These are phyloP conservation scores for Gonium pectorale DNA, from an alignment of 139 green algal genomes.

Conservation along the genomic window DNA sequence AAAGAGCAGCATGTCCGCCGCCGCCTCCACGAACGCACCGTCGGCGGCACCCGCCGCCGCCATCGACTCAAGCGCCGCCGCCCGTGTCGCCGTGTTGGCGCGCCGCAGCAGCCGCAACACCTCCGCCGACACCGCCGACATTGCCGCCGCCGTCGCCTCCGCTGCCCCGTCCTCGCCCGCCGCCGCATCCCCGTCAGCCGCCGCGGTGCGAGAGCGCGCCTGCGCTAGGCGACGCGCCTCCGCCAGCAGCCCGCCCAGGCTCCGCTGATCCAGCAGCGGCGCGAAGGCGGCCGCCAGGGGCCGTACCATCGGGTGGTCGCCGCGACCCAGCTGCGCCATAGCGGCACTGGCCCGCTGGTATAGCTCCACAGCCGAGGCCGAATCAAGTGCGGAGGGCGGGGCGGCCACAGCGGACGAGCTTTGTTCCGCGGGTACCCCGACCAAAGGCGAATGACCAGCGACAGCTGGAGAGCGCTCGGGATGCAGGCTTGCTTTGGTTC, in stretches of 20 bases:
- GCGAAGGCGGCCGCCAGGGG: background rate
- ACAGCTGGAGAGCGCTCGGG: too few relatives aligned
- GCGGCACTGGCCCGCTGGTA: background rate
- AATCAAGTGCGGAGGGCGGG: background rate
- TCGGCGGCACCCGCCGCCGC: background rate
- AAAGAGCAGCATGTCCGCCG: background rate
- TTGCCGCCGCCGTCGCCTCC: too few relatives aligned
- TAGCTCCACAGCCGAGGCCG: background rate
- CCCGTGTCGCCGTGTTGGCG: background rate
- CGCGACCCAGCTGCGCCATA: background rate
- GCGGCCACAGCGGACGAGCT: background rate
- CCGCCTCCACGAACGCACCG: background rate
- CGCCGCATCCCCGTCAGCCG: too few relatives aligned
- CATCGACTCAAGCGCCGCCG: background rate
- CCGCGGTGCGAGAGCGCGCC: too few relatives aligned
- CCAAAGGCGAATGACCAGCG: too few relatives aligned
- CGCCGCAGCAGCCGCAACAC: background rate
- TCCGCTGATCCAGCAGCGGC: too few relatives aligned
- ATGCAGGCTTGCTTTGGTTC: too few relatives aligned
- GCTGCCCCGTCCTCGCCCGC: too few relatives aligned
- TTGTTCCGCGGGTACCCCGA: too few relatives aligned
- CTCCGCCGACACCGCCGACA: background rate
- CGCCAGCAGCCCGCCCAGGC: background rate
- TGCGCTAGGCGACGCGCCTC: background rate
- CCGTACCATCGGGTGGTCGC: background rate